Conservation (phyloP, 768 basidiomycete genomes). For the Strobilomyces dryophilus region DNA sequence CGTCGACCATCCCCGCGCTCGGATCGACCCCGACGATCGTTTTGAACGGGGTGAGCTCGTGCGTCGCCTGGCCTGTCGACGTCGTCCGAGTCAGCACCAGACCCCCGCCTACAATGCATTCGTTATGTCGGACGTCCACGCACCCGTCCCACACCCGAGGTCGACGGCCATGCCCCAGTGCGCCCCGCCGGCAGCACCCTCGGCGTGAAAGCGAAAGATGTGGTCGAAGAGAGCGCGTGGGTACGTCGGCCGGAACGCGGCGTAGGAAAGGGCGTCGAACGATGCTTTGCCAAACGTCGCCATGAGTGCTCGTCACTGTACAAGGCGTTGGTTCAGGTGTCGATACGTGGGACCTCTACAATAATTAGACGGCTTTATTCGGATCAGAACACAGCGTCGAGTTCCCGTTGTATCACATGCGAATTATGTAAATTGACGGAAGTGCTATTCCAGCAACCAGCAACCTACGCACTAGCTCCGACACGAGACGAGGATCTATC, state of each 20-base stretch:
- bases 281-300: conserved; percentile 69
- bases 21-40: conserved; percentile 72
- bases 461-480: neutral
- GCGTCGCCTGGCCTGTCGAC: conserved; percentile 63
- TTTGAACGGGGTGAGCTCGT: conserved; percentile 51
- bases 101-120: too few species aligned
- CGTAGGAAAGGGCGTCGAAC: conserved; percentile 67
- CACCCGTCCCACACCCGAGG: conserved; percentile 84
- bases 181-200: neutral
- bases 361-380: neutral
- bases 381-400: neutral
- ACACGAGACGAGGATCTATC: neutral
- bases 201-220: conserved; percentile 55
- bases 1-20: conserved; percentile 63
- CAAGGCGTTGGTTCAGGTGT: too few species aligned
- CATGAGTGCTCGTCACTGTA: conserved; percentile 39
- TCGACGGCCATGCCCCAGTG: conserved; percentile 63
- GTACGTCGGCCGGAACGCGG: conserved; percentile 69
- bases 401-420: neutral
- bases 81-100: neutral
- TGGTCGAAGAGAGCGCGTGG: conserved; percentile 60
- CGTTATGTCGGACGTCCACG: conserved; percentile 10
- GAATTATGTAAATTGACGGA: too few species aligned
- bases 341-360: too few species aligned
- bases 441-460: too few species aligned